phyloP scores from a whole-genome alignment of 2,329 filamentous ascomycete genomes.

The Neonectria punicea region DNA sequence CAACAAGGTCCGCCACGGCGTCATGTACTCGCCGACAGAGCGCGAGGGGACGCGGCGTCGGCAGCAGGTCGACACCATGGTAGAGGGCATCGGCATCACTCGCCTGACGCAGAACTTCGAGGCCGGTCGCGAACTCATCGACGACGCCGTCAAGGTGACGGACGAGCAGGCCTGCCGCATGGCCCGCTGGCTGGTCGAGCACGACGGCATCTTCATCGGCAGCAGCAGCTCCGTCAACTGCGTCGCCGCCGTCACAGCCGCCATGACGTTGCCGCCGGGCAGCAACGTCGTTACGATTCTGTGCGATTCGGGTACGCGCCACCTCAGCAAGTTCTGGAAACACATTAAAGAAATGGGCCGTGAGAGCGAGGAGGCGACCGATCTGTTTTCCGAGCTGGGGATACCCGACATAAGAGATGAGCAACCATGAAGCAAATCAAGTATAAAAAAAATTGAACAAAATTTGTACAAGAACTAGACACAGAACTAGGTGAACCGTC shows the following conservation, averaged over 20 bases:
- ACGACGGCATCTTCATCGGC: slow-evolving; percentile 93
- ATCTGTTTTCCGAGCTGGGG: slow-evolving; percentile 63
- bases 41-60: slow-evolving; percentile 88
- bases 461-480: slow-evolving; percentile 3
- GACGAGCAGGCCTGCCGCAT: slow-evolving; percentile 91
- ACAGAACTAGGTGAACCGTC: slow-evolving; percentile 5
- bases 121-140: slow-evolving; percentile 83
- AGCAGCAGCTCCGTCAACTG: slow-evolving; percentile 98
- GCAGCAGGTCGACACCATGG: slow-evolving; percentile 93
- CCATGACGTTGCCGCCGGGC: slow-evolving; percentile 68
- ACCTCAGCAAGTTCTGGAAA: slow-evolving; percentile 88
- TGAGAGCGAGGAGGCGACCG: slow-evolving; percentile 57
- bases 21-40: slow-evolving; percentile 94
- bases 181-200: slow-evolving; percentile 96
- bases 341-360: slow-evolving; percentile 74
- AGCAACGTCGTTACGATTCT: slow-evolving; percentile 84
- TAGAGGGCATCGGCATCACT: slow-evolving; percentile 96
- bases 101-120: slow-evolving; percentile 95
- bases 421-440: slow-evolving; percentile 1
- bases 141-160: slow-evolving; percentile 88
- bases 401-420: slow-evolving; percentile 46
- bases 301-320: slow-evolving; percentile 84
- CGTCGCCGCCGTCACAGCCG: slow-evolving; percentile 78
- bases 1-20: slow-evolving; percentile 90
- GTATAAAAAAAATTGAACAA: background rate